Conservation (phyloP, 371 early-diverging fungal genomes). For the Actinomortierella wolfii region DNA sequence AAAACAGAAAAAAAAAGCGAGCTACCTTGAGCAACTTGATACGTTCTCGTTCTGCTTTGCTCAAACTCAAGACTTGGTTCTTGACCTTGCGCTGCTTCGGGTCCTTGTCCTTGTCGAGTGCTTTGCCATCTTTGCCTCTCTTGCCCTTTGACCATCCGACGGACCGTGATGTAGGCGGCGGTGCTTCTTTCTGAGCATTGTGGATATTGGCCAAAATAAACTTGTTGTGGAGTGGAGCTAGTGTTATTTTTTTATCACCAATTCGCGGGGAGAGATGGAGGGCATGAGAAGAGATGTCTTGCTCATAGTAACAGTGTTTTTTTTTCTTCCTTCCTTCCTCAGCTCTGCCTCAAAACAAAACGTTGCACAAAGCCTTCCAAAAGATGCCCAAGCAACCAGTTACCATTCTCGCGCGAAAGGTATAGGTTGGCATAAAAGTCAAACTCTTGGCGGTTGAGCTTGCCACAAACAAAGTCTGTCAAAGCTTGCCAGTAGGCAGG, state of each 20-base stretch:
- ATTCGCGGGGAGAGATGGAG: not conserved
- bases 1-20: slow-evolving; percentile 9
- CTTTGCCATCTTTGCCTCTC: slow-evolving; percentile 60
- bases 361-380: not conserved
- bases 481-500: slow-evolving; percentile 80
- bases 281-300: not conserved
- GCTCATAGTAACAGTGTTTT: not conserved
- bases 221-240: slow-evolving; percentile 77
- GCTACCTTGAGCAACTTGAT: slow-evolving; percentile 57
- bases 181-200: slow-evolving; percentile 73
- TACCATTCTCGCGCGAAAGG: slow-evolving; percentile 67
- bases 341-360: not conserved
- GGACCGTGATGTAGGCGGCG: slow-evolving; percentile 70
- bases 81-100: slow-evolving; percentile 67
- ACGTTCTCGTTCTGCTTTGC: slow-evolving; percentile 71
- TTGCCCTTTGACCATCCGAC: slow-evolving; percentile 71
- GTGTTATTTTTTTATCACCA: too few relatives aligned
- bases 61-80: slow-evolving; percentile 72
- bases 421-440: slow-evolving; percentile 79
- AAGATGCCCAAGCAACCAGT: not conserved
- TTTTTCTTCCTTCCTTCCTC: too few relatives aligned
- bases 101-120: slow-evolving; percentile 51
- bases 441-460: slow-evolving; percentile 77
- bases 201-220: slow-evolving; percentile 81
- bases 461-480: slow-evolving; percentile 78